Base-by-base conservation (phyloP, 2,329 filamentous ascomycete genomes). In the Xenosphaeropsis pyriputrescens region DNA sequence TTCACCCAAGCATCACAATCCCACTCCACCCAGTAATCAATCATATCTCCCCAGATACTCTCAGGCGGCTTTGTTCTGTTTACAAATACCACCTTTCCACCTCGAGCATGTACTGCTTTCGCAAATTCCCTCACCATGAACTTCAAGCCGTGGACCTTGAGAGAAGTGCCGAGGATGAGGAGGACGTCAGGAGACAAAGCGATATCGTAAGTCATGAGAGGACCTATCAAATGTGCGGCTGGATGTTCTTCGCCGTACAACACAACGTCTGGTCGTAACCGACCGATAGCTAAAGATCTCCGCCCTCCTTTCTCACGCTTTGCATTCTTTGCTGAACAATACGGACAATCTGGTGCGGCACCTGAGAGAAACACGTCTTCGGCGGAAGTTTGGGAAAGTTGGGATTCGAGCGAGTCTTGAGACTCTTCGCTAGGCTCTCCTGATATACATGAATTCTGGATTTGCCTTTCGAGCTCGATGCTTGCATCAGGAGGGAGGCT, bases 161-260 rank as follows among this genome's bases (percentile, higher is more conserved):
- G 59, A 39, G 77, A 82, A 2, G 79, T 85, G 12, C 79, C 79
- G 33, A 85, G 63, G 38, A 85, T 78, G 5, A 85, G 62, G 15
- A 85, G 59, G 42, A 82, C 62, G 45, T 84, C 79, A 0, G 79
- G 79, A 3, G 67, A 67, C 3, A 79, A 61, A 2, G 64, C 64
- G 1, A 83, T 59, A 48, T 85, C 79, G 41, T 81, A 75, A 12
- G 77, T 75, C 12, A 81, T 68, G 11, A 85, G 70, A 2, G 73
- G 72, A 16, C 74, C 76, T 44, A 85, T 79, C 5, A 79, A 62
- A 41, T 81, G 73, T 2, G 75, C 72, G 22, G 70, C 70, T 0
- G 79, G 79, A 47, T 85, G 77, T 37, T 83, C 77, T 51, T 85
- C 79, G 16, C 79, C 79, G 49, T 84, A 85, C 1, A 85, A 61